Conservation (phyloP, 768 basidiomycete genomes). For the Tricholoma flavovirens region DNA sequence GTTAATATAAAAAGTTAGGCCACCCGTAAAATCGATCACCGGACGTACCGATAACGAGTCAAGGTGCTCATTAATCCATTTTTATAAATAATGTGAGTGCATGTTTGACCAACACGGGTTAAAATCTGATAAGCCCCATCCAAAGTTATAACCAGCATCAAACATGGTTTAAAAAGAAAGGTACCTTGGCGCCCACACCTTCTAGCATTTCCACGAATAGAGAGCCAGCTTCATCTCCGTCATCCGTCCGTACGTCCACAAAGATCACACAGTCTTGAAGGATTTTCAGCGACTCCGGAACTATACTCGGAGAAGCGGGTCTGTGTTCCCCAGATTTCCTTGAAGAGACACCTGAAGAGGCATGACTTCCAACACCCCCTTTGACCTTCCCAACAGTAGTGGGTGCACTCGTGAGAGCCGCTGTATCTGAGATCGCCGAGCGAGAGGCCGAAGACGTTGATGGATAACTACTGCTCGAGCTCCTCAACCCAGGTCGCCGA, state of each 20-base stretch:
- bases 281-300: constrained; percentile 39
- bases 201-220: constrained; percentile 82
- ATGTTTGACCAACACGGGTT: constrained; percentile 59
- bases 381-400: constrained; percentile 8
- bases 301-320: constrained; percentile 18
- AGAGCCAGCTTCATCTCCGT: constrained; percentile 74
- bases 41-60: constrained; percentile 57
- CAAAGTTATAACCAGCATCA: background rate
- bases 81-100: constrained; percentile 86
- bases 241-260: constrained; percentile 84
- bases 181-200: constrained; percentile 74
- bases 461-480: constrained; percentile 34
- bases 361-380: constrained; percentile 15
- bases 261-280: constrained; percentile 75
- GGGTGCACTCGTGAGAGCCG: constrained; percentile 8
- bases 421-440: constrained; percentile 6
- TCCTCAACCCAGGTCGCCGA: constrained; percentile 29
- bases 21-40: background rate
- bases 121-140: constrained; percentile 39
- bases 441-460: constrained; percentile 2
- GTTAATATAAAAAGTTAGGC: background rate
- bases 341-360: constrained; percentile 15
- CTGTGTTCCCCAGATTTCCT: constrained; percentile 12
- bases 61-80: constrained; percentile 73
- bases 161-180: background rate